Base-by-base conservation (phyloP, 805 yeast genomes). In the Scheffersomyces amazonensis region DNA sequence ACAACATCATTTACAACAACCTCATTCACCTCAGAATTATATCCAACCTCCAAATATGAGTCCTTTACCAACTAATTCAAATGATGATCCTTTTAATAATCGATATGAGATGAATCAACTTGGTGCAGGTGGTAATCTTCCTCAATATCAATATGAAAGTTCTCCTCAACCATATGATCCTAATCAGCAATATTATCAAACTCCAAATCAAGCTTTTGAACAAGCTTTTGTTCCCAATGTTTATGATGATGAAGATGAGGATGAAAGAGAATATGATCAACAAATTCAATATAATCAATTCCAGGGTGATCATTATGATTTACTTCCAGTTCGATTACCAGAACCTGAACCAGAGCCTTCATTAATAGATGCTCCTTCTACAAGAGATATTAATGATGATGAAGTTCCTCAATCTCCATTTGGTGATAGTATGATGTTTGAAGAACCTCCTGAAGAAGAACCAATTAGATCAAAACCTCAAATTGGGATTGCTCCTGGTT, bases 141-240 rank as follows among this genome's bases (percentile, higher is more conserved):
- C 16, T 13, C n/a, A 6, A 8, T 23, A 23, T 23, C 27, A 23
- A 23, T 23, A 23, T 23, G 27, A 23, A 23, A 6, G 12, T 8
- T 5, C 8, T 9, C 10, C 7, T 8, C 10, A 7, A 9, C 17
- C 16, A 6, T 27, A 27, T 27, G 30, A 27, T 27, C 30, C 30
- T 13, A 27, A 27, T 27, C 30, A 27, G 15, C n/a, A 5, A 13
- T 27, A 27, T 13, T 27, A 27, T 27, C 30, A 27, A 27, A 16
- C n/a, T 13, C 30, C 30, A 13, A 27, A 5, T 13, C 34, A 33
- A 10, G 22, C 27, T 16, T 66, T 53, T 41, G 50, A 54, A 39
- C 69, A 64, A 48, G 64, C 73, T n/a, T 69, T 69, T 44, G 73
- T 66, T 11, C 72, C 73, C 12, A 62, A 67, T 47, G 66, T 60